Evolutionary conservation across 805 yeast genomes (phyloP), one percentile per base, ranked within the genome.

Genomic region (Helenozyma baotianmanensis): DNA sequence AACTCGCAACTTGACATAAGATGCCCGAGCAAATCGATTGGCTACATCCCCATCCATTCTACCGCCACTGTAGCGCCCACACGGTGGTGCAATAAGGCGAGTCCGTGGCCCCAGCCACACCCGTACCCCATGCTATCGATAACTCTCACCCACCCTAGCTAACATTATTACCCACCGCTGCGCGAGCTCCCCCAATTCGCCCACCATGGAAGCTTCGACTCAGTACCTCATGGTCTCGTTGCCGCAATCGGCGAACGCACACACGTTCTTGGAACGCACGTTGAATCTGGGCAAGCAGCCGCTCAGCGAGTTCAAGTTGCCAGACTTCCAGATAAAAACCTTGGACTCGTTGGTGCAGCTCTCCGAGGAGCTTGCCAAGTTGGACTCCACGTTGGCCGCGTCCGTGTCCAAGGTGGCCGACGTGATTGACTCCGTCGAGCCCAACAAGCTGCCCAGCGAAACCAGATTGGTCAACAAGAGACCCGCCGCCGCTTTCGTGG

Each of bases 291-390:
- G 88, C 14, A 71, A 66, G 45, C 70, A 74, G 25, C 78, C 75
- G 30, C 67, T 85, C 21, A 58, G 69, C 33, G 64, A 71, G 35
- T 74, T 83, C 38, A 64, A 68, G 22, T 68, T 88, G 32, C 97
- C 97, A 6, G 78, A 72, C 41, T 90, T 92, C 62, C 90, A 92
- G 59, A 86, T 92, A 42, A 97, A 97, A 18, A 89, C 97, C 9
- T 73, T 92, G 53, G 99, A 92, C 60, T 81, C 88, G 19, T 72
- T 92, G 39, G 94, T 92, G 34, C 79, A 82, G 48, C 89, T 89
- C 60, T 78, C 89, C 56, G 98, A 92, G 51, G 97, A 90, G 52
- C 72, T 92, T 37, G 65, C 76, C 25, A 89, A 87, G 56, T 64
- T 81, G 35, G 99, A 92, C 61, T 64, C 66, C n/a, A 92, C 86